Evolutionary conservation across 306 rosid genomes (phyloP).

Genomic region (Vigna angularis): DNA sequence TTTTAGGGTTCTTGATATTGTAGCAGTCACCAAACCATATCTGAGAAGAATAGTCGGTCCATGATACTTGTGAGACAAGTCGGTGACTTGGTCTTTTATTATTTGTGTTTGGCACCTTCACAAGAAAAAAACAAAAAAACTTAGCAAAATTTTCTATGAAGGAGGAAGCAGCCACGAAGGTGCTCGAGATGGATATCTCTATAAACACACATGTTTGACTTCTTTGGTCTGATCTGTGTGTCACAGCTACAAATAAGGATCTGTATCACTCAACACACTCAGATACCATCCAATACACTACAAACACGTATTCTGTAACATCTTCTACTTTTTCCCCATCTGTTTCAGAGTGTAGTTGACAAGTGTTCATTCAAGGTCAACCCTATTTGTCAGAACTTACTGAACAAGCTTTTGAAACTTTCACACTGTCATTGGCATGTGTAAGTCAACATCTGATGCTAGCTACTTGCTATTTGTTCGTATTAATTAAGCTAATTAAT

Average conservation of each 20-base stretch:
- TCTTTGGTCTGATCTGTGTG: constrained; percentile 35
- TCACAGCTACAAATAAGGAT: constrained; percentile 44
- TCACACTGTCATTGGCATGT: neutral
- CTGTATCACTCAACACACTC: constrained; percentile 23
- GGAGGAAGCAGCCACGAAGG: constrained; percentile 42
- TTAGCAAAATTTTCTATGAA: neutral
- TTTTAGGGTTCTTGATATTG: neutral
- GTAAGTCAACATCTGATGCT: constrained; percentile 36
- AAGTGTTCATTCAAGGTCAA: constrained; percentile 41
- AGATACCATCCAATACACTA: neutral
- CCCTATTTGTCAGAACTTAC: constrained; percentile 1
- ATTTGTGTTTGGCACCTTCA: constrained; percentile 29
- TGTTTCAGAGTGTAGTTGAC: constrained; percentile 42
- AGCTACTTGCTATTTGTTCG: neutral
- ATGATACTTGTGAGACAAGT: constrained; percentile 50
- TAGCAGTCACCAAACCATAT: constrained; percentile 31
- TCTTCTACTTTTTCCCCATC: constrained; percentile 17
- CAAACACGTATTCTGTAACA: constrained; percentile 1
- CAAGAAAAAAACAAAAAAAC: neutral
- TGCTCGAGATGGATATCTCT: neutral
- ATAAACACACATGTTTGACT: constrained; percentile 42
- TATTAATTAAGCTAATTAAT: too few species aligned
- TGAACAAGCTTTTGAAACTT: constrained; percentile 13
- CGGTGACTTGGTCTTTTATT: constrained; percentile 52
- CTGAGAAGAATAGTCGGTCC: constrained; percentile 24